Evolutionary conservation across 164 flowering plant species (phyloP).

Genomic region (Protea cynaroides): DNA sequence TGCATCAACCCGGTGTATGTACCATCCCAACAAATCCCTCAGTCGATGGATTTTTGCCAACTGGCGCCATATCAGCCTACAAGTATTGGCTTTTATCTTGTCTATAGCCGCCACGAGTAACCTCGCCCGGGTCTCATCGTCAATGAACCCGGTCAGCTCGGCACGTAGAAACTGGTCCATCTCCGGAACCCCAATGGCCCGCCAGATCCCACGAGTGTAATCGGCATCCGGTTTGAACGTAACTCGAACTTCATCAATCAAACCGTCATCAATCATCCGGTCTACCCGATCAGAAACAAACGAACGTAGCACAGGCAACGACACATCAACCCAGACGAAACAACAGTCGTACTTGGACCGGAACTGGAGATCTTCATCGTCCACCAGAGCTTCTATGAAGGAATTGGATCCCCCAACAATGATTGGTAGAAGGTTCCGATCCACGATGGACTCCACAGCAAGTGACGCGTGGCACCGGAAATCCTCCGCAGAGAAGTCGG

Average conservation of each 20-base stretch:
- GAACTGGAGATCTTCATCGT: conserved; percentile 30
- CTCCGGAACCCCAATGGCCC: conserved; percentile 77
- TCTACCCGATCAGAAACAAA: conserved; percentile 57
- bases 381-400: conserved; percentile 52
- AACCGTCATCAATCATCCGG: conserved; percentile 53
- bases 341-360: conserved; percentile 48
- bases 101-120: conserved; percentile 38
- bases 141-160: conserved; percentile 11
- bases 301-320: conserved; percentile 41
- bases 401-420: conserved; percentile 91
- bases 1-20: conserved; percentile 56
- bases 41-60: conserved; percentile 54
- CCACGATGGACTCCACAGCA: conserved; percentile 37
- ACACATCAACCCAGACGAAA: conserved; percentile 76
- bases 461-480: conserved; percentile 36
- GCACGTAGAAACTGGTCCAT: conserved; percentile 36
- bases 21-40: conserved; percentile 33
- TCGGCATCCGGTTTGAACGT: conserved; percentile 41
- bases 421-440: conserved; percentile 47
- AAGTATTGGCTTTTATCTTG: conserved; percentile 51
- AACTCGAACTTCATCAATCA: conserved; percentile 47
- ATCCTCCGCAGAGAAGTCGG: conserved; percentile 44
- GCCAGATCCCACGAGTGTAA: conserved; percentile 50
- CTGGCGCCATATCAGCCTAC: conserved; percentile 46
- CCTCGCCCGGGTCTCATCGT: conserved; percentile 12